phyloP scores from a whole-genome alignment of 495 filamentous ascomycete species.

The Penicillium turbatum region DNA sequence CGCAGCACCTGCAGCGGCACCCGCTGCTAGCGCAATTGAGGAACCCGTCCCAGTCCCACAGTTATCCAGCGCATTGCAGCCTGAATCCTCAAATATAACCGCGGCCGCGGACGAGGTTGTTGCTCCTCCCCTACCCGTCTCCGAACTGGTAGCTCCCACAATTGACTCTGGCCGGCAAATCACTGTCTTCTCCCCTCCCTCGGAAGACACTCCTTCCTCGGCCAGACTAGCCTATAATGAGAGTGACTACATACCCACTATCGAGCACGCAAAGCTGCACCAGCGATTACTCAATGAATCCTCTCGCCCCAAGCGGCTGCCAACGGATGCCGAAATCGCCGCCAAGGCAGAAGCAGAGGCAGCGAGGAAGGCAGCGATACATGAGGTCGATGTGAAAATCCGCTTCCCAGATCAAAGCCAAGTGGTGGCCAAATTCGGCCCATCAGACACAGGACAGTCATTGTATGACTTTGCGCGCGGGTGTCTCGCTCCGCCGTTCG shows the following conservation, averaged over 20 bases:
- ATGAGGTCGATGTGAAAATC: slow-evolving; percentile 69
- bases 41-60: slow-evolving; percentile 12
- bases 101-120: not conserved
- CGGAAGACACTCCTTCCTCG: slow-evolving; percentile 67
- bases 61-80: not conserved
- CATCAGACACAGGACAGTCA: slow-evolving; percentile 55
- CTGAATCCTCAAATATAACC: slow-evolving; percentile 1
- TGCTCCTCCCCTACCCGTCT: slow-evolving; percentile 15
- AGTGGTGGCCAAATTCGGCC: slow-evolving; percentile 59
- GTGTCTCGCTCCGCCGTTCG: slow-evolving; percentile 34
- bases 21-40: slow-evolving; percentile 19
- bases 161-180: slow-evolving; percentile 45
- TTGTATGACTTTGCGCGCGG: slow-evolving; percentile 65
- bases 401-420: slow-evolving; percentile 82
- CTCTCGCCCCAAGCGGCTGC: slow-evolving; percentile 60
- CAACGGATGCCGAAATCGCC: slow-evolving; percentile 48
- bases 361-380: slow-evolving; percentile 58
- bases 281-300: slow-evolving; percentile 64
- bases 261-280: slow-evolving; percentile 79
- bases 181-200: slow-evolving; percentile 71
- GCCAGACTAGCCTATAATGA: slow-evolving; percentile 61
- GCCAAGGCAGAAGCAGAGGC: slow-evolving; percentile 48
- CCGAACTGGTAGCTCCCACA: slow-evolving; percentile 18
- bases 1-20: slow-evolving; percentile 1
- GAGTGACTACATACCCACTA: slow-evolving; percentile 73